These are phyloP conservation scores for Eucalyptus sideroxylon DNA, from an alignment of 345 rosid species.

Conservation along the genomic window DNA sequence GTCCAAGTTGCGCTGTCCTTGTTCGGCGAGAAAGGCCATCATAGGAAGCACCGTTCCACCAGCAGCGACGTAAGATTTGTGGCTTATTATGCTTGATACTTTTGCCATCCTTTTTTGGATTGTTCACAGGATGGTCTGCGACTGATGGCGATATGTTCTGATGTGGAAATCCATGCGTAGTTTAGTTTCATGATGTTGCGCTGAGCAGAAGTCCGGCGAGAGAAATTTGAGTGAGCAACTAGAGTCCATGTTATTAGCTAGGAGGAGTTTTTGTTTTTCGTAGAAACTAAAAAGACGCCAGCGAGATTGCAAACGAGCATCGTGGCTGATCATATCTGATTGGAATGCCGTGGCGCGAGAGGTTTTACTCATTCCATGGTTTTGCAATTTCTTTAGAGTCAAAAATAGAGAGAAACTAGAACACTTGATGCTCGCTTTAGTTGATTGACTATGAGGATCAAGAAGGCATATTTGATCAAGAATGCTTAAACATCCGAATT, in stretches of 20 bases:
- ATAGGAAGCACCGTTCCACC: neutral
- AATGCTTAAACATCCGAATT: neutral
- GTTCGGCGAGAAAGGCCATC: slow-evolving; percentile 20
- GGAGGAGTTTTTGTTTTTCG: neutral
- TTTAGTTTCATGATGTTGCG: neutral
- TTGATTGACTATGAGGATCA: neutral
- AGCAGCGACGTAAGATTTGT: slow-evolving; percentile 10
- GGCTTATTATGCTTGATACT: neutral
- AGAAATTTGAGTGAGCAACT: neutral
- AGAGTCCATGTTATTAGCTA: neutral
- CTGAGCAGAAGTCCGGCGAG: rapidly evolving
- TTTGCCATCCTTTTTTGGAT: neutral
- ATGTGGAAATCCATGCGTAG: neutral
- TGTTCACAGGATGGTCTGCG: neutral
- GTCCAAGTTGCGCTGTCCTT: slow-evolving; percentile 38
- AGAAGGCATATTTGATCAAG: neutral
- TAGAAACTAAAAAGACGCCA: neutral
- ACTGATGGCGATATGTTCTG: neutral
- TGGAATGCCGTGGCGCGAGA: neutral
- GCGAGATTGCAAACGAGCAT: neutral
- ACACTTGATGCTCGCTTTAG: neutral
- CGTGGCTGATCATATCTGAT: neutral
- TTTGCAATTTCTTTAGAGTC: neutral
- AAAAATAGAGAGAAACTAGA: neutral
- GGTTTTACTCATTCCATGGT: neutral